A percentile compares a stretch with the other conserved stretches of the same genome.
Evolutionary conservation across 805 yeast species (phyloP).

Genomic region (Myxozyma sirexii): DNA sequence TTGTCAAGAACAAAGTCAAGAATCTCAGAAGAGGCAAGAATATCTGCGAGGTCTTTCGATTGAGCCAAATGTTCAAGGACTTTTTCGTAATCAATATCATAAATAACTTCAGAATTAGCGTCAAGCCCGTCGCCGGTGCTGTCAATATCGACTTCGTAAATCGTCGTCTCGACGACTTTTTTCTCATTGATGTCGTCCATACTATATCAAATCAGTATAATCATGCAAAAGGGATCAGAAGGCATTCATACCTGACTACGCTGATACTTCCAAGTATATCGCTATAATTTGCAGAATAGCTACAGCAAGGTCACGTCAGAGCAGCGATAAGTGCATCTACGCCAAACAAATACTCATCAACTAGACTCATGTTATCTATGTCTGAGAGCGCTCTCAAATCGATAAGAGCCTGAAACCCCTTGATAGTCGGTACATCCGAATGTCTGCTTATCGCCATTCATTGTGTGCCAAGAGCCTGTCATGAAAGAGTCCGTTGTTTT

Average conservation of each 20-base stretch:
- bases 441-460: too few species aligned
- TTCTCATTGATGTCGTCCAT: not conserved
- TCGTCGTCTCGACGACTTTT: not conserved
- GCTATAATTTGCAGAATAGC: too few species aligned
- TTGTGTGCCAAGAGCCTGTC: too few species aligned
- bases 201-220: not conserved
- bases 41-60: conserved; percentile 3
- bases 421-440: not conserved
- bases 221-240: too few species aligned
- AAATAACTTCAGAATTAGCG: not conserved
- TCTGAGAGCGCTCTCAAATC: not conserved
- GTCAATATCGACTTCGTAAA: not conserved
- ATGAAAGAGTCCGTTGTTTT: too few species aligned
- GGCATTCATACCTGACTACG: too few species aligned
- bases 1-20: conserved; percentile 48
- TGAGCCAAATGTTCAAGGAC: not conserved
- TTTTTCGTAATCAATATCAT: not conserved
- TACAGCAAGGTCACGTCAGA: too few species aligned
- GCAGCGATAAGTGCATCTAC: too few species aligned
- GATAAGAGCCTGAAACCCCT: not conserved
- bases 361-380: not conserved
- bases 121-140: not conserved
- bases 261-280: too few species aligned
- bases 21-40: not conserved
- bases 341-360: not conserved